Evolutionary conservation across 129 eudicot genomes (phyloP).

Genomic region (Chrysanthemum lavandulifolium): DNA sequence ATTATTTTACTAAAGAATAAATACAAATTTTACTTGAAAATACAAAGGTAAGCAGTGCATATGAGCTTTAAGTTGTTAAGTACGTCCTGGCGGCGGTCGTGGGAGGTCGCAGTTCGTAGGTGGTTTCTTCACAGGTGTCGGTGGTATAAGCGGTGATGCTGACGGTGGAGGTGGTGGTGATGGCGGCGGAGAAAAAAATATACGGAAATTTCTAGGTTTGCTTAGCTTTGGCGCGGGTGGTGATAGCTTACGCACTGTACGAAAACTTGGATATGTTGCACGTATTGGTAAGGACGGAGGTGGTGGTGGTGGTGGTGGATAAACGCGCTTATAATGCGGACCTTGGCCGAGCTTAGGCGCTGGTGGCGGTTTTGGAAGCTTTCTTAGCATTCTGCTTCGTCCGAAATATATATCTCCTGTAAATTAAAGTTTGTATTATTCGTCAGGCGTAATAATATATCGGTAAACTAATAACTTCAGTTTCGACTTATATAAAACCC

Average conservation of each 20-base stretch:
- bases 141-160: background rate
- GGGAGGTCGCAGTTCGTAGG: background rate
- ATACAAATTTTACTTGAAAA: no score
- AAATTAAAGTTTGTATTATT: background rate
- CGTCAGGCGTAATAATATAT: background rate
- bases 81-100: background rate
- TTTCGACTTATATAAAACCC: background rate
- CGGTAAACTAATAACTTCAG: no score
- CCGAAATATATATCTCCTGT: background rate
- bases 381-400: background rate
- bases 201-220: background rate
- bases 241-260: background rate
- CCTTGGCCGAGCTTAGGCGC: background rate
- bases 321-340: background rate
- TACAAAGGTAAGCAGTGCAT: no score
- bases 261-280: background rate
- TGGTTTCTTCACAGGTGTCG: background rate
- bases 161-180: background rate
- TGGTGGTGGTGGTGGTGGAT: background rate
- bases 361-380: background rate
- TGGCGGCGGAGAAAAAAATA: background rate
- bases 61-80: no score
- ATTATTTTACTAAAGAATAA: no score
- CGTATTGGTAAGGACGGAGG: background rate
- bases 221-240: slow-evolving; percentile 7